A percentile compares a stretch with the other conserved stretches of the same genome.
phyloP scores from a whole-genome alignment of 1,284 basidiomycete species.

The Cutaneotrichosporon daszewskae region DNA sequence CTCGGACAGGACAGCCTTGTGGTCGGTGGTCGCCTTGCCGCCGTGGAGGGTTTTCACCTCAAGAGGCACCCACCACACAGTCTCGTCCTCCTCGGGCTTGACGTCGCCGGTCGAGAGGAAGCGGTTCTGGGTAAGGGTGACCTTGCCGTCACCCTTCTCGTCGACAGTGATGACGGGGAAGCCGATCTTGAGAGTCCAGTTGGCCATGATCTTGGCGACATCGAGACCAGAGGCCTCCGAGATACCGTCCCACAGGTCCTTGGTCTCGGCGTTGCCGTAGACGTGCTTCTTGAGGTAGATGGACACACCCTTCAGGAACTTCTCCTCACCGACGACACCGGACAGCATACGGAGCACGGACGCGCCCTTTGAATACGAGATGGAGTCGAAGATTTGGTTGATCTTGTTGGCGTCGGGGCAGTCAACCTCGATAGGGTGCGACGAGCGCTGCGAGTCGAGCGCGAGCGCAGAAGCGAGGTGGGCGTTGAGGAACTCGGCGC shows the following conservation, averaged over 20 bases:
- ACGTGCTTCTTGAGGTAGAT: constrained; percentile 84
- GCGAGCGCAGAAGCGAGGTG: constrained; percentile 60
- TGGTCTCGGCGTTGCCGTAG: constrained; percentile 78
- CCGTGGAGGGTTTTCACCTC: constrained; percentile 59
- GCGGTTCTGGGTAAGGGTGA: constrained; percentile 79
- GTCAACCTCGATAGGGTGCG: constrained; percentile 91
- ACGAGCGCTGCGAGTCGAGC: constrained; percentile 83
- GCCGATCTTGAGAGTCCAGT: constrained; percentile 86
- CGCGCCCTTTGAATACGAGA: constrained; percentile 82
- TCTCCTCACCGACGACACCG: constrained; percentile 80
- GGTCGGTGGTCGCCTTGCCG: constrained; percentile 54
- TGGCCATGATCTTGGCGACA: constrained; percentile 77
- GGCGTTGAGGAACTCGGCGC: constrained; percentile 53
- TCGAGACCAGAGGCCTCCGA: constrained; percentile 70
- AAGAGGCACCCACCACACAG: constrained; percentile 80
- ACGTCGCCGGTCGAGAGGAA: constrained; percentile 82
- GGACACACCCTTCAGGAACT: constrained; percentile 79
- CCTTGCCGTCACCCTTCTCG: constrained; percentile 61
- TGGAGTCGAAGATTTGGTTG: constrained; percentile 79
- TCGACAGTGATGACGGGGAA: constrained; percentile 84
- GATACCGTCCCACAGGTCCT: constrained; percentile 87
- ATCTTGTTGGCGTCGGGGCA: constrained; percentile 82
- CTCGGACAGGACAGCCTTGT: constrained; percentile 60
- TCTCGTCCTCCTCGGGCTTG: constrained; percentile 78
- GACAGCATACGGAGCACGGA: constrained; percentile 88